A percentile compares a stretch with the other conserved stretches of the same genome.
phyloP scores from a whole-genome alignment of 2,329 filamentous ascomycete species.

The Aspergillus sp. region DNA sequence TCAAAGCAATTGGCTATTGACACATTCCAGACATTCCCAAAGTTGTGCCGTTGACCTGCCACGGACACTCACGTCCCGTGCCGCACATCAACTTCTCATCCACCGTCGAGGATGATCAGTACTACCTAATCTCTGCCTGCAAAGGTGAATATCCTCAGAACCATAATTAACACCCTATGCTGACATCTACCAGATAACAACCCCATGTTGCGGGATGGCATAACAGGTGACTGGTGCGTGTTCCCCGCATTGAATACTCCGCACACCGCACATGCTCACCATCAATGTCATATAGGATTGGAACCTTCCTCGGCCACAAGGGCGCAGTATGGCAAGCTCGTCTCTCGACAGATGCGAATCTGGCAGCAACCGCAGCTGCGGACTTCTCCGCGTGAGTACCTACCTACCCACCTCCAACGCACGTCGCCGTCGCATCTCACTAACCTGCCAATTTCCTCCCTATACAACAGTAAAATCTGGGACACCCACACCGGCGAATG shows the following conservation, averaged over 20 bases:
- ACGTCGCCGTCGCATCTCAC: slow-evolving; percentile 8
- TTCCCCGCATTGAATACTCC: not conserved
- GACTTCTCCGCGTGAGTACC: slow-evolving; percentile 84
- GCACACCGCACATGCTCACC: not conserved
- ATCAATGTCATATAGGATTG: slow-evolving; percentile 62
- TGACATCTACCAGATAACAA: slow-evolving; percentile 73
- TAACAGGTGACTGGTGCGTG: slow-evolving; percentile 85
- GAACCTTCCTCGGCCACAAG: slow-evolving; percentile 97
- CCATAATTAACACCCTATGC: not conserved
- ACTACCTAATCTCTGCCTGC: slow-evolving; percentile 91
- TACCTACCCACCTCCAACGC: not conserved
- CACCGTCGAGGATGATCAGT: slow-evolving; percentile 77
- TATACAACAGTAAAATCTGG: slow-evolving; percentile 78
- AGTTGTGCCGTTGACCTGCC: slow-evolving; percentile 88
- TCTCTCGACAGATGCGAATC: slow-evolving; percentile 80
- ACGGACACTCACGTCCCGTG: slow-evolving; percentile 89
- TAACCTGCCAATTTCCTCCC: slow-evolving; percentile 29
- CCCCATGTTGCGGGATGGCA: slow-evolving; percentile 94
- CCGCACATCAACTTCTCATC: slow-evolving; percentile 89
- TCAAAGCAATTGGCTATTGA: slow-evolving; percentile 8
- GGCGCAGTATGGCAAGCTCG: slow-evolving; percentile 96
- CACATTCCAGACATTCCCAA: slow-evolving; percentile 43
- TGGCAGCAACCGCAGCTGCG: slow-evolving; percentile 89
- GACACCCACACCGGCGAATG: slow-evolving; percentile 93
- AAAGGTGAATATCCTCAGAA: slow-evolving; percentile 62